Percentiles rank a stretch among this genome's conserved stretches.
Conservation (phyloP, 495 filamentous ascomycete genomes). For the Hyaloscypha finlandica region DNA sequence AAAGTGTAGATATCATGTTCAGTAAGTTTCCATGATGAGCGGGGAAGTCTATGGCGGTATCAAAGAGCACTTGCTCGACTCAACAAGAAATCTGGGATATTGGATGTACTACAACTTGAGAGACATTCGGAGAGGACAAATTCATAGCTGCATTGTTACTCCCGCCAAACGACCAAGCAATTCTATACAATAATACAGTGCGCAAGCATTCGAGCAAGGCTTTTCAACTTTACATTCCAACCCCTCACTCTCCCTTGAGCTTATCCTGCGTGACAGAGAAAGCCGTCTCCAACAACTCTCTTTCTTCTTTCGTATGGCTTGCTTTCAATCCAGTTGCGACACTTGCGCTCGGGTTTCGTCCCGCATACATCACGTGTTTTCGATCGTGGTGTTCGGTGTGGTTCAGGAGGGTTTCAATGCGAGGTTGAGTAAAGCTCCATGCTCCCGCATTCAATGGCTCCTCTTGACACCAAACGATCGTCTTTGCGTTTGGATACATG, state of each 20-base stretch:
- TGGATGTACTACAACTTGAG: too few relatives aligned
- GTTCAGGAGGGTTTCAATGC: constrained; percentile 94
- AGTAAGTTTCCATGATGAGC: too few relatives aligned
- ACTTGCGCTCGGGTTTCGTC: constrained; percentile 83
- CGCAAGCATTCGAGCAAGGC: not conserved
- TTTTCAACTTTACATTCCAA: constrained; percentile 15
- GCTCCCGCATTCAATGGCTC: constrained; percentile 96
- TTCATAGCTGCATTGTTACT: not conserved
- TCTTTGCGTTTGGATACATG: constrained; percentile 92
- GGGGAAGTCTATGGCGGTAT: too few relatives aligned
- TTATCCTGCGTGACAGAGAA: constrained; percentile 64
- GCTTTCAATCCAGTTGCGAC: constrained; percentile 93
- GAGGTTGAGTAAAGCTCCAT: constrained; percentile 93
- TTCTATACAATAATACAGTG: constrained; percentile 35
- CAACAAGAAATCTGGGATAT: too few relatives aligned
- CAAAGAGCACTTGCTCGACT: too few relatives aligned
- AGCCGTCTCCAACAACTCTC: constrained; percentile 80
- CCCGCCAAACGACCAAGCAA: constrained; percentile 1
- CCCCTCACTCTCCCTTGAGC: constrained; percentile 66
- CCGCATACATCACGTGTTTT: constrained; percentile 96
- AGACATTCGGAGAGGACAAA: not conserved
- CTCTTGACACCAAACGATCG: constrained; percentile 95
- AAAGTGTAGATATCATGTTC: too few relatives aligned
- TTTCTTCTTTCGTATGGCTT: constrained; percentile 89
- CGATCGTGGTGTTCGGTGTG: constrained; percentile 84